A percentile compares a stretch with the other conserved stretches of the same genome.
Evolutionary conservation across 306 rosid genomes (phyloP).

Genomic region (Boehmeria nivea): DNA sequence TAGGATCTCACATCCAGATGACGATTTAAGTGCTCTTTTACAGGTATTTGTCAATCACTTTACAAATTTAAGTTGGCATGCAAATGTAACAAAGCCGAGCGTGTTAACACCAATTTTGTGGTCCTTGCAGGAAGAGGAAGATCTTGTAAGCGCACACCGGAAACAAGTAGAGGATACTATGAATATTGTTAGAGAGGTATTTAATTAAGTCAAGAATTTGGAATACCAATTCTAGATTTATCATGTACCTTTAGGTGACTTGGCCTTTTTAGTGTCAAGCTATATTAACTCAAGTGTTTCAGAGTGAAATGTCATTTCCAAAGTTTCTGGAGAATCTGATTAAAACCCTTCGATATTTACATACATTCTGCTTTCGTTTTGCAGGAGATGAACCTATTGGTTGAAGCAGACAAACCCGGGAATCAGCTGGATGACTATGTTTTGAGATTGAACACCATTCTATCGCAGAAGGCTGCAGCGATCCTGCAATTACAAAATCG

Average conservation of each 20-base stretch:
- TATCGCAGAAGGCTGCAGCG: slow-evolving; percentile 96
- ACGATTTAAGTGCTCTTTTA: slow-evolving; percentile 79
- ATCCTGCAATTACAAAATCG: slow-evolving; percentile 86
- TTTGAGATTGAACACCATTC: slow-evolving; percentile 71
- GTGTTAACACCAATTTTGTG: neutral
- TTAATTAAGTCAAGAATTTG: neutral
- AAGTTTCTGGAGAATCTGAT: neutral
- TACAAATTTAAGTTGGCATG: neutral
- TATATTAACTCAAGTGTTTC: too few species aligned
- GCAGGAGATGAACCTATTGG: slow-evolving; percentile 98
- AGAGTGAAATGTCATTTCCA: too few species aligned
- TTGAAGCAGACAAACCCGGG: slow-evolving; percentile 96
- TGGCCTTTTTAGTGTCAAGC: too few species aligned
- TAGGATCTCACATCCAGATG: slow-evolving; percentile 51
- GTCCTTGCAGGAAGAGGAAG: slow-evolving; percentile 87
- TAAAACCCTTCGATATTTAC: neutral
- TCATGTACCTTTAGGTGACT: too few species aligned
- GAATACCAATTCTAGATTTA: too few species aligned
- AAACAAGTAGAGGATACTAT: slow-evolving; percentile 97
- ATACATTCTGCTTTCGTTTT: slow-evolving; percentile 11
- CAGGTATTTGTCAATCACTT: slow-evolving; percentile 46
- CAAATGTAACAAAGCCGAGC: neutral
- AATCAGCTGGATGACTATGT: slow-evolving; percentile 81
- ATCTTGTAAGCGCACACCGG: slow-evolving; percentile 94
- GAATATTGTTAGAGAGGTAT: slow-evolving; percentile 94